Percentiles rank a stretch among this genome's conserved stretches.
phyloP scores from a whole-genome alignment of 148 eudicot species.

The Chenopodium quinoa region DNA sequence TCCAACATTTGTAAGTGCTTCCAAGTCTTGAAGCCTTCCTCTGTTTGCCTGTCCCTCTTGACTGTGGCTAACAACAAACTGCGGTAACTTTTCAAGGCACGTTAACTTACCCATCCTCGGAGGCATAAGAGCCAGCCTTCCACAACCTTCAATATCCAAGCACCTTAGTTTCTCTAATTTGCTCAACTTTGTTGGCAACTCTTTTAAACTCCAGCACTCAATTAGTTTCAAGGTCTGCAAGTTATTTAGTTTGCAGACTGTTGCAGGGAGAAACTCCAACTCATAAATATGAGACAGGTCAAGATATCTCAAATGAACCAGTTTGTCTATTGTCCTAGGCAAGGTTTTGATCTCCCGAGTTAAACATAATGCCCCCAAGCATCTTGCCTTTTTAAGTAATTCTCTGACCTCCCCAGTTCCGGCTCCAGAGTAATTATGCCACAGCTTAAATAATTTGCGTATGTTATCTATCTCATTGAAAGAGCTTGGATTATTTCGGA shows the following conservation, averaged over 20 bases:
- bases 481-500: not conserved
- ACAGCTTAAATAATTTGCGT: not conserved
- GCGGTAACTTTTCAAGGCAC: not conserved
- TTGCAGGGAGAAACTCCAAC: not conserved
- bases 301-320: slow-evolving; percentile 9
- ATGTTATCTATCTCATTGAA: not conserved
- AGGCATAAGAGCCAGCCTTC: not conserved
- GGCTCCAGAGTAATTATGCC: not conserved
- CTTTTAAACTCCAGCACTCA: not conserved
- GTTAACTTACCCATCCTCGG: not conserved
- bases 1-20: not conserved
- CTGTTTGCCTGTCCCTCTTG: not conserved
- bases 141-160: not conserved
- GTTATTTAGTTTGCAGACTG: not conserved
- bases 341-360: too few species aligned
- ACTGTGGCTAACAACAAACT: not conserved
- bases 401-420: not conserved
- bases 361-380: not conserved
- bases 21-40: not conserved
- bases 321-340: not conserved
- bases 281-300: not conserved
- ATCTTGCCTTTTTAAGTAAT: too few species aligned
- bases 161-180: not conserved
- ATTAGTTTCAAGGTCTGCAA: not conserved
- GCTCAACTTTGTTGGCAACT: slow-evolving; percentile 3